Conservation (phyloP, 2,329 filamentous ascomycete genomes). For the Orbilia ellipsospora region DNA sequence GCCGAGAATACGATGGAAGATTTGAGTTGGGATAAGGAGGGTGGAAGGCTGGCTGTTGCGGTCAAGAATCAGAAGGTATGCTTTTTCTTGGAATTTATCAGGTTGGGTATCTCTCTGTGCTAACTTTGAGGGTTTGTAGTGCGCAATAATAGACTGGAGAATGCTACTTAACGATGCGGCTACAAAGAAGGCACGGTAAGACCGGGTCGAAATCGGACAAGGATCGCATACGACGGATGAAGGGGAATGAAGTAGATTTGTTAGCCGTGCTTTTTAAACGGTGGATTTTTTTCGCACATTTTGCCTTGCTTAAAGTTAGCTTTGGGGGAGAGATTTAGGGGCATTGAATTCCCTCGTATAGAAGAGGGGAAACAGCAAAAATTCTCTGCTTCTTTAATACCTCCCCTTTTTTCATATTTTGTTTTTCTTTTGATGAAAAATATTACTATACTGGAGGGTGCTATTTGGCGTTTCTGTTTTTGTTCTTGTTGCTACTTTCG, state of each 20-base stretch:
- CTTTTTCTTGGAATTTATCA: neutral
- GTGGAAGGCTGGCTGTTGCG: conserved; percentile 35
- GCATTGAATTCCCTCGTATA: too few relatives aligned
- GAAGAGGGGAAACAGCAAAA: too few relatives aligned
- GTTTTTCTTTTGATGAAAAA: conserved; percentile 14
- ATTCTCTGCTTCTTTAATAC: too few relatives aligned
- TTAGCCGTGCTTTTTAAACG: too few relatives aligned
- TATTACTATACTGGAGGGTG: conserved; percentile 29
- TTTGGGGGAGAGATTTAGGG: too few relatives aligned
- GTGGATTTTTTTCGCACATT: neutral
- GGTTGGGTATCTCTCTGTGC: neutral
- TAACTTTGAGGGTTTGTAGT: conserved; percentile 22
- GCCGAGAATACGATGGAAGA: conserved; percentile 49
- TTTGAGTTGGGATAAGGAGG: conserved; percentile 48
- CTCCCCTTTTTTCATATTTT: too few relatives aligned
- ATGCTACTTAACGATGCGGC: conserved; percentile 42
- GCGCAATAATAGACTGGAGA: conserved; percentile 50
- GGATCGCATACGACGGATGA: too few relatives aligned
- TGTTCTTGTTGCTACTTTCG: neutral
- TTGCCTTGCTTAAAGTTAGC: too few relatives aligned
- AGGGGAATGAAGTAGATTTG: too few relatives aligned
- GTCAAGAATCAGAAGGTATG: conserved; percentile 46
- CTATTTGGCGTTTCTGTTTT: conserved; percentile 35
- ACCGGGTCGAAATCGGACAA: neutral
- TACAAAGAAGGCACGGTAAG: conserved; percentile 40